phyloP scores from a whole-genome alignment of 495 filamentous ascomycete genomes.

The Aspergillus asperescens region DNA sequence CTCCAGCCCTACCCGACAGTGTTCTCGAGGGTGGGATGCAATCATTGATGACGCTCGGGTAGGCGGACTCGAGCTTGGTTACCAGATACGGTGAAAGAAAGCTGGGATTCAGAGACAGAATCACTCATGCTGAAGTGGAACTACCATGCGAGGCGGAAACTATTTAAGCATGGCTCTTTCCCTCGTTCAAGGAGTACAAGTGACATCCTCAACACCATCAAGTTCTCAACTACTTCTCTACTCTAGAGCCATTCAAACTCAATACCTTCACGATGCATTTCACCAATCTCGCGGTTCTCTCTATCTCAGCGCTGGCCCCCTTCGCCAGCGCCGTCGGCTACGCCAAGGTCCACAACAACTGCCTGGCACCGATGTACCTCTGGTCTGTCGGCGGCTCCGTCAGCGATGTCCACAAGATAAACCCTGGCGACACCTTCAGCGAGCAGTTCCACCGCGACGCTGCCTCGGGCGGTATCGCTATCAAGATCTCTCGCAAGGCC shows the following conservation, averaged over 20 bases:
- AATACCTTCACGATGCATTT: constrained; percentile 27
- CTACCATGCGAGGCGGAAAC: not conserved
- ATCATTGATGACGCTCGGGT: not conserved
- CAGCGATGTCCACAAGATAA: constrained; percentile 35
- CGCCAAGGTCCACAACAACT: constrained; percentile 51
- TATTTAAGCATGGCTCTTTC: constrained; percentile 5
- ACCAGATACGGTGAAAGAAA: not conserved
- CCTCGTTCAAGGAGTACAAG: not conserved
- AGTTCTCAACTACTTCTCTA: not conserved
- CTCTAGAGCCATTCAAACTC: constrained; percentile 1
- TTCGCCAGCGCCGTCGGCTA: constrained; percentile 42
- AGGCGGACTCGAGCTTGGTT: not conserved
- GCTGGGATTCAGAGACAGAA: not conserved
- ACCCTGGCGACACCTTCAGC: constrained; percentile 31
- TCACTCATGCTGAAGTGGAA: not conserved
- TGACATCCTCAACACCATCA: not conserved
- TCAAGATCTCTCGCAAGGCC: constrained; percentile 48
- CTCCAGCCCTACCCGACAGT: not conserved
- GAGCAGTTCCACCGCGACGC: constrained; percentile 44
- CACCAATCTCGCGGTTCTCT: constrained; percentile 22
- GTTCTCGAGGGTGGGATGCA: not conserved
- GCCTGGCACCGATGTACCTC: constrained; percentile 40
- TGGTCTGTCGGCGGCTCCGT: constrained; percentile 53
- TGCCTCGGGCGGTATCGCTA: constrained; percentile 47
- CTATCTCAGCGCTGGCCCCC: constrained; percentile 25